Evolutionary conservation across 2,329 filamentous ascomycete species (phyloP).

Genomic region (Exophiala phaeomuriformis): DNA sequence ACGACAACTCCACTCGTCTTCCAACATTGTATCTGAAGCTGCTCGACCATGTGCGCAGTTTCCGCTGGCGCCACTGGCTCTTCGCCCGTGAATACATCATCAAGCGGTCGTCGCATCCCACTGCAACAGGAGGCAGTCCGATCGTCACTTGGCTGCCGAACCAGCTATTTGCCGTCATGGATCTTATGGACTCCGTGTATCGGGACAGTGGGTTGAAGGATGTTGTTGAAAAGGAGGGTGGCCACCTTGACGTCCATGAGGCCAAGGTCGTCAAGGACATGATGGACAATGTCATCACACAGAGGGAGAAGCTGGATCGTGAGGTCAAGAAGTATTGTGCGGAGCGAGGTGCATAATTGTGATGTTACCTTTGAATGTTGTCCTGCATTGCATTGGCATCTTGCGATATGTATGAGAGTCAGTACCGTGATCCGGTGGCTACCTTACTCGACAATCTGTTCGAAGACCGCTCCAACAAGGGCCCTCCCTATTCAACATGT

Average conservation of each 20-base stretch:
- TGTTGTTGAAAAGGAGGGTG: constrained; percentile 3
- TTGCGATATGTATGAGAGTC: background rate
- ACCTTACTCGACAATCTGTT: no score
- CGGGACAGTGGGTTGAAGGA: constrained; percentile 27
- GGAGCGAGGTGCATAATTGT: constrained; percentile 36
- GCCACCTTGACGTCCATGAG: background rate
- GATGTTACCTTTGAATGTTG: background rate
- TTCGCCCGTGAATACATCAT: constrained; percentile 46
- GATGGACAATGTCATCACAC: constrained; percentile 32
- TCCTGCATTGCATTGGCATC: background rate
- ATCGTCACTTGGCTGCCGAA: constrained; percentile 47
- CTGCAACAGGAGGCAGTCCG: constrained; percentile 43
- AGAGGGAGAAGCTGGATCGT: constrained; percentile 34
- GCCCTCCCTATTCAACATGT: no score
- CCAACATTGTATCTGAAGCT: constrained; percentile 40
- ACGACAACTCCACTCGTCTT: constrained; percentile 28
- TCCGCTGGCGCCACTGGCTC: constrained; percentile 45
- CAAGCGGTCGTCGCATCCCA: constrained; percentile 39
- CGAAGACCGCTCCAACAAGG: no score
- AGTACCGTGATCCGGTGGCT: no score
- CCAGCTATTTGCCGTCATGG: constrained; percentile 44
- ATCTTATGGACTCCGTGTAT: constrained; percentile 42
- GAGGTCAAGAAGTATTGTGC: constrained; percentile 43
- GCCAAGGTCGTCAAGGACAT: constrained; percentile 29
- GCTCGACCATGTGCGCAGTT: constrained; percentile 43